Conservation (phyloP, 306 rosid species). For the Bauhinia variegata region DNA sequence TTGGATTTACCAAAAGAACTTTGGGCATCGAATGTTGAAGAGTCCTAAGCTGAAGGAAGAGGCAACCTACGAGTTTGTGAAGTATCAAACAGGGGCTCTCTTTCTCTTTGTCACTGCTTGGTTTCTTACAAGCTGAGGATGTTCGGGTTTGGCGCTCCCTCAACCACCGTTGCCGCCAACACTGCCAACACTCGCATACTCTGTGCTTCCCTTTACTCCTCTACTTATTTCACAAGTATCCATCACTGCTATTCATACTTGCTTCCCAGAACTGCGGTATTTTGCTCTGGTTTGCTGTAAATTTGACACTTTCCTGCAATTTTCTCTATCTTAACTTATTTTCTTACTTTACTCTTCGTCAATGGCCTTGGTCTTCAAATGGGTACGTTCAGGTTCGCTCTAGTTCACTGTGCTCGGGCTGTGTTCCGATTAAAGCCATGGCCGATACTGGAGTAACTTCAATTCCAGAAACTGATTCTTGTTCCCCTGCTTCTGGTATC, state of each 20-base stretch:
- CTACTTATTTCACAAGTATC: background rate
- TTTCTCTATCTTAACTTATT: too few species aligned
- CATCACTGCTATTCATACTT: background rate
- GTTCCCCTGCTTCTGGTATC: conserved; percentile 42
- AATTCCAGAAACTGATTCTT: conserved; percentile 5
- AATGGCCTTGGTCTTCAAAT: conserved; percentile 15
- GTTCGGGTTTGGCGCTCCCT: background rate
- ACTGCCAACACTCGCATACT: background rate
- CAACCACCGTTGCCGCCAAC: background rate
- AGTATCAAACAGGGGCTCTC: too few species aligned
- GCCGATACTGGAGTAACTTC: conserved; percentile 38
- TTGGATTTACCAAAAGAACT: too few species aligned
- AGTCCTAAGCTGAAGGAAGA: too few species aligned
- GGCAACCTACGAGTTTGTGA: too few species aligned
- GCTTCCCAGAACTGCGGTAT: background rate
- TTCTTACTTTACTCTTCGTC: background rate
- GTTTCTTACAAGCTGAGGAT: too few species aligned
- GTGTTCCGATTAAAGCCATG: conserved; percentile 42
- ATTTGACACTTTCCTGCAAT: background rate
- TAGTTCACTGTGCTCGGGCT: conserved; percentile 21
- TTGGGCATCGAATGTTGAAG: too few species aligned
- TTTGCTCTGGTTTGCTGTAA: background rate
- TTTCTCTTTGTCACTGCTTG: too few species aligned
- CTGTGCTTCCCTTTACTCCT: background rate
- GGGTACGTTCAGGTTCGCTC: conserved; percentile 5